Conservation (phyloP, 2,329 filamentous ascomycete species). For the Leptographium galeiforme region DNA sequence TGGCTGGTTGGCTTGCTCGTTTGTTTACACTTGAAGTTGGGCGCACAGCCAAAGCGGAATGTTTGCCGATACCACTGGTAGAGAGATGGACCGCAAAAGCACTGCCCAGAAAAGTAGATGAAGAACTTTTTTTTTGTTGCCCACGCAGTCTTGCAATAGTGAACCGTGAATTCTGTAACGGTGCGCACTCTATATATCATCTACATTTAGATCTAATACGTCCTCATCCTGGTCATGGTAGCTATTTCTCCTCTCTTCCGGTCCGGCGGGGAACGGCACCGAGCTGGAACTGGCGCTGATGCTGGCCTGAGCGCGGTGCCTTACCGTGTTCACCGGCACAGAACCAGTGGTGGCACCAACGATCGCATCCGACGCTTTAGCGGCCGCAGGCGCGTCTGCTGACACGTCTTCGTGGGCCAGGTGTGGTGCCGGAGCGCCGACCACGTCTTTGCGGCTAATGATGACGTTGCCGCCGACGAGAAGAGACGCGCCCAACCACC, state of each 20-base stretch:
- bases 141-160: no score
- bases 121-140: no score
- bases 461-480: conserved; percentile 67
- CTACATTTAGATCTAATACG: background rate
- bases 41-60: no score
- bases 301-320: background rate
- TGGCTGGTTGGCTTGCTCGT: no score
- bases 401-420: background rate
- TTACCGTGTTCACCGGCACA: background rate
- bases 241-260: background rate
- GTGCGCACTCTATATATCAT: background rate
- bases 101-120: no score
- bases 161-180: background rate
- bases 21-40: no score
- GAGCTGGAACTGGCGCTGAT: background rate
- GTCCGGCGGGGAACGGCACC: background rate
- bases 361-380: background rate
- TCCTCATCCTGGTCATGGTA: background rate
- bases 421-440: background rate
- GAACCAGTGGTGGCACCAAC: background rate
- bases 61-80: no score
- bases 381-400: background rate
- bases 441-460: conserved; percentile 53
- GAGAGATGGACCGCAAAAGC: no score
- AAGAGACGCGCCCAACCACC: conserved; percentile 62